These are phyloP conservation scores for Chaetomium tenue DNA, from an alignment of 495 filamentous ascomycete genomes.

Conservation along the genomic window DNA sequence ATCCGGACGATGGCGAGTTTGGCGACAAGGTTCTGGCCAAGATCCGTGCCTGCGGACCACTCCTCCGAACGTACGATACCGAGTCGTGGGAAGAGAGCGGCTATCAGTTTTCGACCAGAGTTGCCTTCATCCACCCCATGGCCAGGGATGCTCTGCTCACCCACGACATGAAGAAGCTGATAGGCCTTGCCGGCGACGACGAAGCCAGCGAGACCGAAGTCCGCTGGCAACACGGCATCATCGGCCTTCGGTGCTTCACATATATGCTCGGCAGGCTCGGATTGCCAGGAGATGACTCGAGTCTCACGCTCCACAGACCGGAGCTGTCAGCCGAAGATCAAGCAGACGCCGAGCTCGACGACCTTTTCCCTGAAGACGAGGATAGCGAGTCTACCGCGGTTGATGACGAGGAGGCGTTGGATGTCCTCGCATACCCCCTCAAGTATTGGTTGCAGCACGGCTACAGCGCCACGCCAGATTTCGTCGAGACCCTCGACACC, in stretches of 20 bases:
- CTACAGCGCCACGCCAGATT: neutral
- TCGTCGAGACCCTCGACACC: slow-evolving; percentile 3
- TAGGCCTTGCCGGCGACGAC: neutral
- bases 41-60: slow-evolving; percentile 2
- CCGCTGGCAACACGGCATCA: slow-evolving; percentile 3
- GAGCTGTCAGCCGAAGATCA: neutral
- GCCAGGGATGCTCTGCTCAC: neutral
- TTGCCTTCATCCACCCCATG: slow-evolving; percentile 4
- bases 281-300: neutral
- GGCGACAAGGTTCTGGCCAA: neutral
- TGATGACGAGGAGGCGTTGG: neutral
- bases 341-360: neutral
- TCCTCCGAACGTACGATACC: slow-evolving; percentile 1
- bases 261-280: slow-evolving; percentile 6
- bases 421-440: slow-evolving; percentile 1
- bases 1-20: neutral
- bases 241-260: slow-evolving; percentile 2
- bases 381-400: neutral
- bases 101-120: slow-evolving; percentile 7
- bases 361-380: neutral
- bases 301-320: neutral
- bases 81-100: slow-evolving; percentile 2
- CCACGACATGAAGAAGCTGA: slow-evolving; percentile 7
- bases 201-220: neutral
- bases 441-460: slow-evolving; percentile 7